Evolutionary conservation across 1,284 basidiomycete species (phyloP).

Genomic region (Puccinia hordei): DNA sequence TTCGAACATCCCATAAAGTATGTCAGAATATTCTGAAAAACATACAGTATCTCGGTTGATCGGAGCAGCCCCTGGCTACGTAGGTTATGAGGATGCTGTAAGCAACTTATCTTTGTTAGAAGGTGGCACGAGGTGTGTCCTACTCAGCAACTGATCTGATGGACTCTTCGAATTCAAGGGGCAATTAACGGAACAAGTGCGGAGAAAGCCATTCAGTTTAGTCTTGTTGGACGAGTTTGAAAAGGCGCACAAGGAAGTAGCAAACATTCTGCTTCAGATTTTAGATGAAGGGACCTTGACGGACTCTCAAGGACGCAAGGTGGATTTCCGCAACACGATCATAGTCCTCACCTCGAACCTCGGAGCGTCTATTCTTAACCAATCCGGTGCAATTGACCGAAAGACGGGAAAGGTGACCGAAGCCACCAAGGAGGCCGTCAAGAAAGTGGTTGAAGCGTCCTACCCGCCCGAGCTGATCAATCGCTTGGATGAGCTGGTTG

Average conservation of each 20-base stretch:
- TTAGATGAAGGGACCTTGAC: slow-evolving; percentile 88
- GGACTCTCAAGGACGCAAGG: slow-evolving; percentile 63
- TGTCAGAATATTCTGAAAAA: slow-evolving; percentile 73
- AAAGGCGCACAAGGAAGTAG: slow-evolving; percentile 76
- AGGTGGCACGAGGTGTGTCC: neutral
- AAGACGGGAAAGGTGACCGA: slow-evolving; percentile 69
- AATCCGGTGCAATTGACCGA: slow-evolving; percentile 67
- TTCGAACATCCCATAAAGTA: neutral
- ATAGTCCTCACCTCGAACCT: slow-evolving; percentile 88
- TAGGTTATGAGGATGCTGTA: slow-evolving; percentile 60
- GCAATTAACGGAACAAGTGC: slow-evolving; percentile 82
- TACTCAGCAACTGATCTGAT: neutral
- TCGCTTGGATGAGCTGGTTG: slow-evolving; percentile 59
- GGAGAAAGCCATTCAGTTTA: slow-evolving; percentile 79
- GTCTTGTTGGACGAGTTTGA: slow-evolving; percentile 84
- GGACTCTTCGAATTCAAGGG: slow-evolving; percentile 57
- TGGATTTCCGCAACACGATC: slow-evolving; percentile 70
- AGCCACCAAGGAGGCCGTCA: slow-evolving; percentile 70
- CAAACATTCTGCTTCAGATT: slow-evolving; percentile 87
- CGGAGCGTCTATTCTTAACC: slow-evolving; percentile 73
- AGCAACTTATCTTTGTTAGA: neutral
- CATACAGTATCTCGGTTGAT: slow-evolving; percentile 87
- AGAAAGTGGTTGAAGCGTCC: slow-evolving; percentile 65
- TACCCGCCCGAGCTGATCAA: slow-evolving; percentile 84
- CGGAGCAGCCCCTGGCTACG: slow-evolving; percentile 74